Conservation (phyloP, 345 rosid species). For the Bruguiera sexangula region DNA sequence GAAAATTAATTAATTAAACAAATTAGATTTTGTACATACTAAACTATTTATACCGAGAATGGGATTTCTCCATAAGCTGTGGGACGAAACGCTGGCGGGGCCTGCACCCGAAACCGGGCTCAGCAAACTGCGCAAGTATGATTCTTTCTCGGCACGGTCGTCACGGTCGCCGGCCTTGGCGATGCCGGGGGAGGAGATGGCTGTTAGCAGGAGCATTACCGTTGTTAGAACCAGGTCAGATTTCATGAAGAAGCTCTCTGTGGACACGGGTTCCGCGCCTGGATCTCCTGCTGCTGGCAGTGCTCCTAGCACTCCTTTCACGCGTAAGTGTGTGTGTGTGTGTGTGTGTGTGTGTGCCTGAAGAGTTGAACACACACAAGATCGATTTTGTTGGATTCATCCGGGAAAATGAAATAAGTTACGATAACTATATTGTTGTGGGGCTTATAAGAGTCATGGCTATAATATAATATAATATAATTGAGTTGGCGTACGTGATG, state of each 20-base stretch:
- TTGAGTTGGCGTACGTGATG: no score
- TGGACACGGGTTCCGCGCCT: slow-evolving; percentile 36
- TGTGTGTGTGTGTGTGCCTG: no score
- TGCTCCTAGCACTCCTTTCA: slow-evolving; percentile 44
- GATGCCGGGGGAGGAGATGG: not conserved
- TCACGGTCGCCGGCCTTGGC: slow-evolving; percentile 12
- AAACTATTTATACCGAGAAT: slow-evolving; percentile 22
- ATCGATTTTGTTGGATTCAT: no score
- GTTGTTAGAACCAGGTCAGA: slow-evolving; percentile 37
- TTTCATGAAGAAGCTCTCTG: slow-evolving; percentile 29
- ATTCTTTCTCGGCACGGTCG: slow-evolving; percentile 44
- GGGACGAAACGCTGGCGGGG: slow-evolving; percentile 96
- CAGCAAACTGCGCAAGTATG: slow-evolving; percentile 49
- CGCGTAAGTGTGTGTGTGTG: slow-evolving; percentile 5
- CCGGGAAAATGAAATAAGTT: no score
- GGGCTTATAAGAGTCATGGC: no score
- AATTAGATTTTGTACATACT: slow-evolving; percentile 9
- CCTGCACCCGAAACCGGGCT: slow-evolving; percentile 76
- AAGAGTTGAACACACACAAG: no score
- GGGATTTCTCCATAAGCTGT: slow-evolving; percentile 76
- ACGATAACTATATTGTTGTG: no score
- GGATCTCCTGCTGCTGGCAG: slow-evolving; percentile 39
- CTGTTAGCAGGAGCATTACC: slow-evolving; percentile 60
- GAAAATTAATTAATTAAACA: no score
- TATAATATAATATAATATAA: no score